phyloP scores from a whole-genome alignment of 2,329 filamentous ascomycete genomes.

The Chrysoporthe puriensis region DNA sequence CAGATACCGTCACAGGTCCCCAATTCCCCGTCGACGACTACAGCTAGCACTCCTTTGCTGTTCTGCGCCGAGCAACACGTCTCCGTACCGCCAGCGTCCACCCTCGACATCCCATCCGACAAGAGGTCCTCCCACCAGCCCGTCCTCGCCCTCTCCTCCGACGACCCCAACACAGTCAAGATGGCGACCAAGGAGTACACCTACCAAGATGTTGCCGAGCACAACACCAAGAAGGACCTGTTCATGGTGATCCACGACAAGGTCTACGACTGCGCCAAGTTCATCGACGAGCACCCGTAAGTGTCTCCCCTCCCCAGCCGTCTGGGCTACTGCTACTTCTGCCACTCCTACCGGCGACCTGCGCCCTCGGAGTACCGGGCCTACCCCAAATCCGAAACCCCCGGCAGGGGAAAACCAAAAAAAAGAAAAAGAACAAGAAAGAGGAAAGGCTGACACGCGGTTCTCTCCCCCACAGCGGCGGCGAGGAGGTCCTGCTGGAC shows the following conservation, averaged over 20 bases:
- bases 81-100: neutral
- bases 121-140: conserved; percentile 9
- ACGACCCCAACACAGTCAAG: conserved; percentile 33
- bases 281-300: conserved; percentile 95
- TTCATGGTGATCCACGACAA: conserved; percentile 94
- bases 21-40: neutral
- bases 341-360: conserved; percentile 16
- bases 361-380: conserved; percentile 2
- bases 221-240: conserved; percentile 93
- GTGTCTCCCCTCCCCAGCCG: conserved; percentile 38
- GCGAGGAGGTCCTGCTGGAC: conserved; percentile 96
- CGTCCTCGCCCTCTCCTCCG: conserved; percentile 21
- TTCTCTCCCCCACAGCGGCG: conserved; percentile 66
- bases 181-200: conserved; percentile 63
- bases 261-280: conserved; percentile 87
- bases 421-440: no score
- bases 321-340: conserved; percentile 18
- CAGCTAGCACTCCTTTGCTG: conserved; percentile 11
- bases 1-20: neutral
- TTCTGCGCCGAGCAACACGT: conserved; percentile 1
- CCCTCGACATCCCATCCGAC: neutral
- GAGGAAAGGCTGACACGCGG: conserved; percentile 33
- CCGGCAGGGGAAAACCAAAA: conserved; percentile 6
- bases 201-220: conserved; percentile 79
- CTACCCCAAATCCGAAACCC: conserved; percentile 5